These are phyloP conservation scores for Agarophyton chilense DNA, from an alignment of 23 red algal species.

Conservation along the genomic window DNA sequence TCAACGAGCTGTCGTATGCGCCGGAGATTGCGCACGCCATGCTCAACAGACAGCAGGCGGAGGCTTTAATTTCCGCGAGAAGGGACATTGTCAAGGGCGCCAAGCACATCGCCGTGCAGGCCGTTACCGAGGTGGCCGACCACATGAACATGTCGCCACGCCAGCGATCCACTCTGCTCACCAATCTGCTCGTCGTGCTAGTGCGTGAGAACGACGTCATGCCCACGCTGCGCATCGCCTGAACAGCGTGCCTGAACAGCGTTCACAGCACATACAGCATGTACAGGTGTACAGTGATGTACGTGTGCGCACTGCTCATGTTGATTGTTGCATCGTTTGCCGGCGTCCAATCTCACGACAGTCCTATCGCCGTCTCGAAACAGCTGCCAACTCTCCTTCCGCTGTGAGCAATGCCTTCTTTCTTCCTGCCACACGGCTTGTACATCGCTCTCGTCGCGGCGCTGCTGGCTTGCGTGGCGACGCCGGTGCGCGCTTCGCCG, in stretches of 20 bases:
- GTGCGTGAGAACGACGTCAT: slow-evolving; percentile 68
- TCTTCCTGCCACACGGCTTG: background rate
- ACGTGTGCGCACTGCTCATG: too few relatives aligned
- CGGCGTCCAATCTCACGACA: too few relatives aligned
- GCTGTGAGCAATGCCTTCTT: too few relatives aligned
- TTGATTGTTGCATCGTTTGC: too few relatives aligned
- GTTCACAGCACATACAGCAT: too few relatives aligned
- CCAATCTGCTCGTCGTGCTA: slow-evolving; percentile 56
- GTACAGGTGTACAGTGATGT: too few relatives aligned
- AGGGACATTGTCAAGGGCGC: slow-evolving; percentile 56
- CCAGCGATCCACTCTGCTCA: slow-evolving; percentile 8
- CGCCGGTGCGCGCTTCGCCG: background rate
- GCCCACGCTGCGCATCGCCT: slow-evolving; percentile 32
- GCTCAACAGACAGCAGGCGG: slow-evolving; percentile 77
- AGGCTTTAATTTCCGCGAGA: slow-evolving; percentile 59
- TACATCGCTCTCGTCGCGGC: background rate
- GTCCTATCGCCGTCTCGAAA: too few relatives aligned
- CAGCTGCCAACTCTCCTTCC: too few relatives aligned
- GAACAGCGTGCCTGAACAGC: background rate
- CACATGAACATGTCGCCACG: background rate
- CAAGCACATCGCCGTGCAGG: slow-evolving; percentile 36
- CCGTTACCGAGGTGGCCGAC: background rate
- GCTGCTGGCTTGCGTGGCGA: background rate
- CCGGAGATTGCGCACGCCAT: slow-evolving; percentile 78
- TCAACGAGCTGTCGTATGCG: slow-evolving; percentile 78